Evolutionary conservation across 495 filamentous ascomycete species (phyloP).

Genomic region (Penicillium lividum): DNA sequence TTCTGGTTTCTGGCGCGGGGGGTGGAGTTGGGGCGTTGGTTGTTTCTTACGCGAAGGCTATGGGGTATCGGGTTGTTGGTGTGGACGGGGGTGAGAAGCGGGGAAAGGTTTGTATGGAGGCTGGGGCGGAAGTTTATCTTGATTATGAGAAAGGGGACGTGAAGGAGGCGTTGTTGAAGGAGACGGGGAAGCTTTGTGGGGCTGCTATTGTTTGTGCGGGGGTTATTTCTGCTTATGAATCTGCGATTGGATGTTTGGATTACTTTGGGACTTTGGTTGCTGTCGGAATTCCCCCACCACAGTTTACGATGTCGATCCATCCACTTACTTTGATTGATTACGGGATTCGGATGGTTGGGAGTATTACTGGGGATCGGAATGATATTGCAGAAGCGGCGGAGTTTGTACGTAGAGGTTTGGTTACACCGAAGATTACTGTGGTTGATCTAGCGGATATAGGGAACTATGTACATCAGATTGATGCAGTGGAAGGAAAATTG

Average conservation of each 20-base stretch:
- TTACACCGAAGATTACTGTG: background rate
- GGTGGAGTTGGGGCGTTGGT: constrained; percentile 84
- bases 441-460: background rate
- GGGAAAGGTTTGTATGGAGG: constrained; percentile 66
- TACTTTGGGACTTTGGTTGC: constrained; percentile 2
- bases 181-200: background rate
- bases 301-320: background rate
- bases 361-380: background rate
- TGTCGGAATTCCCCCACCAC: background rate
- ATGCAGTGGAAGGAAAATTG: background rate
- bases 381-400: constrained; percentile 7
- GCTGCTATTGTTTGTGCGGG: constrained; percentile 5
- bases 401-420: constrained; percentile 2
- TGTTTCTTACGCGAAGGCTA: constrained; percentile 83
- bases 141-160: constrained; percentile 2
- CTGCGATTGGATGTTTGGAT: background rate
- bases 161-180: background rate
- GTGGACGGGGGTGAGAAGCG: constrained; percentile 88
- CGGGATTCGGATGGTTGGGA: background rate
- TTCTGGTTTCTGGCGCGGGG: constrained; percentile 87
- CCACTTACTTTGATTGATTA: constrained; percentile 5
- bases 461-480: background rate
- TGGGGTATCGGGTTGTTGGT: constrained; percentile 77
- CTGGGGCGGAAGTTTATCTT: constrained; percentile 52
- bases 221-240: background rate